A percentile compares a stretch with the other conserved stretches of the same genome.
phyloP scores from a whole-genome alignment of 2,329 filamentous ascomycete species.

The Massarina eburnea region DNA sequence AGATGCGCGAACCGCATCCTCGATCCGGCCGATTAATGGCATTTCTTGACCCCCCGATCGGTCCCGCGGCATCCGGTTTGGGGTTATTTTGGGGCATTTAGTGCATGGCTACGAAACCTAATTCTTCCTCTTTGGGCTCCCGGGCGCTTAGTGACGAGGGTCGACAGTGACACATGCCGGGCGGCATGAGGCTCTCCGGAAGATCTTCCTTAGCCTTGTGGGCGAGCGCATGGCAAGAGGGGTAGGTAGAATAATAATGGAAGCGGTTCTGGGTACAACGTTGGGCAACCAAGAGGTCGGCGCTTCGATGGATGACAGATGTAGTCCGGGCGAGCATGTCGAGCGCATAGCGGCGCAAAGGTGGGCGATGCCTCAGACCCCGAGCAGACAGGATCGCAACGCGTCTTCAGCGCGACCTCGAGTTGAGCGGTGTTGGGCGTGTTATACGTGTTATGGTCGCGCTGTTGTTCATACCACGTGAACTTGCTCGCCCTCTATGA shows the following conservation, averaged over 20 bases:
- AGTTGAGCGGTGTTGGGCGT: conserved; percentile 21
- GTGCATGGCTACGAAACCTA: conserved; percentile 21
- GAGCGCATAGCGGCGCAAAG: conserved; percentile 17
- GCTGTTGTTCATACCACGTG: conserved; percentile 14
- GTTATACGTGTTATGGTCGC: conserved; percentile 43
- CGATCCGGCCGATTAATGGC: conserved; percentile 32
- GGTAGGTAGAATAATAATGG: conserved; percentile 22
- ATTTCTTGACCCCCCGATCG: conserved; percentile 25
- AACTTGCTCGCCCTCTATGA: conserved; percentile 35
- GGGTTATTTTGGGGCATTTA: conserved; percentile 35
- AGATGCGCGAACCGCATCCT: conserved; percentile 24
- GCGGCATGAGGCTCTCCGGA: conserved; percentile 33
- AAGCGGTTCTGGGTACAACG: conserved; percentile 29
- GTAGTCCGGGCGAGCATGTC: neutral
- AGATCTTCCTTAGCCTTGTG: conserved; percentile 5
- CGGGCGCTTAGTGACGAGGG: conserved; percentile 34
- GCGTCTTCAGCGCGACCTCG: conserved; percentile 33
- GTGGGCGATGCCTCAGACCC: conserved; percentile 37
- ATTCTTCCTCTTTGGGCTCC: conserved; percentile 20
- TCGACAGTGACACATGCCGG: conserved; percentile 24
- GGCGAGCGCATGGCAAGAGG: conserved; percentile 8
- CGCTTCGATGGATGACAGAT: conserved; percentile 30
- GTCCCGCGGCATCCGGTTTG: conserved; percentile 17
- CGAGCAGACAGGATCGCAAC: conserved; percentile 26
- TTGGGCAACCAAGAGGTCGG: conserved; percentile 21